phyloP scores from a whole-genome alignment of 176 grass and related monocot genomes.

The Zea luxurians region DNA sequence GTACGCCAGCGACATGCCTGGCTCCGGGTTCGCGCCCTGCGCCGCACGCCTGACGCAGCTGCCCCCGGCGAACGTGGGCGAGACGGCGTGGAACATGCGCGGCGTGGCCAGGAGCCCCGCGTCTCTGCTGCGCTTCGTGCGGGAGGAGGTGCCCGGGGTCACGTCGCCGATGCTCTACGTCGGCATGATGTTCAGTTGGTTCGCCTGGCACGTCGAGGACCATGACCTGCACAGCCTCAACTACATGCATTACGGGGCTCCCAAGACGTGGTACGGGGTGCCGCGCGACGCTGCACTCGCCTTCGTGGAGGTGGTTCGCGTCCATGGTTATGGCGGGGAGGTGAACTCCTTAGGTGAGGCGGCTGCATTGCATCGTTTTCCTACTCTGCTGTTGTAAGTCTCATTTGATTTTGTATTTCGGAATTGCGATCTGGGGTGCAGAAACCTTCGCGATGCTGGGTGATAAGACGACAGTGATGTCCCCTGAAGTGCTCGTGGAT shows the following conservation, averaged over 20 bases:
- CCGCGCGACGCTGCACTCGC: slow-evolving; percentile 76
- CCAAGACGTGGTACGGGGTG: slow-evolving; percentile 89
- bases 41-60: not conserved
- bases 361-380: not conserved
- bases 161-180: slow-evolving; percentile 89
- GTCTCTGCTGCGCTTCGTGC: slow-evolving; percentile 68
- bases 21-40: slow-evolving; percentile 64
- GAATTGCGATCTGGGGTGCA: slow-evolving; percentile 33
- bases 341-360: slow-evolving; percentile 75
- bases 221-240: slow-evolving; percentile 92
- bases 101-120: slow-evolving; percentile 53
- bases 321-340: slow-evolving; percentile 74
- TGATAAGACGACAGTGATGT: slow-evolving; percentile 87
- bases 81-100: slow-evolving; percentile 91
- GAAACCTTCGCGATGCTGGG: slow-evolving; percentile 81
- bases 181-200: slow-evolving; percentile 92
- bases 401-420: not conserved
- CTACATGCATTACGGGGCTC: slow-evolving; percentile 79
- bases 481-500: slow-evolving; percentile 81
- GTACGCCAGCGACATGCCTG: slow-evolving; percentile 82
- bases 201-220: slow-evolving; percentile 96
- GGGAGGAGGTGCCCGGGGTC: slow-evolving; percentile 83
- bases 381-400: not conserved
- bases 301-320: slow-evolving; percentile 82
- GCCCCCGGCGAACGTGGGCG: slow-evolving; percentile 58